Evolutionary conservation across 768 basidiomycete species (phyloP).

Genomic region (Suillus luteus): DNA sequence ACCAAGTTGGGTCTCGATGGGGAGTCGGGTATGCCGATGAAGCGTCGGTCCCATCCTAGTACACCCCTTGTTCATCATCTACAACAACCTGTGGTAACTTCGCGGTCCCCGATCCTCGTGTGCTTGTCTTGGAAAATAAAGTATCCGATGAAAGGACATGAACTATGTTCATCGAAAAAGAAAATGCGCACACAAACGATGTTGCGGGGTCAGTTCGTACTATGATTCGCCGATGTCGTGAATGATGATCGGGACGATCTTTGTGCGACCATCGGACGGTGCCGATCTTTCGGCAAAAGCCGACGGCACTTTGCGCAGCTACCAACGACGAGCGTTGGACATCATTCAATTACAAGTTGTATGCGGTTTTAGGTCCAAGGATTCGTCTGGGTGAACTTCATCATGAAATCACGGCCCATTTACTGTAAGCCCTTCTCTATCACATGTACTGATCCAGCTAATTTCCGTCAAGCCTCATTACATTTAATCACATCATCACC

Average conservation of each 20-base stretch:
- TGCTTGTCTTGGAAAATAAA: background rate
- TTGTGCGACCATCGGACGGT: background rate
- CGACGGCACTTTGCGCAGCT: conserved; percentile 1
- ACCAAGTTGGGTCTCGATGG: background rate
- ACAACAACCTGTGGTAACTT: conserved; percentile 1
- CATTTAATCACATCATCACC: background rate
- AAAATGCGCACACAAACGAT: background rate
- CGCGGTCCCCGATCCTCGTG: background rate
- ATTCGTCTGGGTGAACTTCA: background rate
- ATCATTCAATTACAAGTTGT: background rate
- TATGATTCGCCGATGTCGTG: background rate
- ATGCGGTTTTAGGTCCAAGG: background rate
- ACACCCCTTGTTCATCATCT: background rate
- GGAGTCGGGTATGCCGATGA: background rate
- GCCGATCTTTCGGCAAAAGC: background rate
- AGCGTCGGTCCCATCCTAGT: background rate
- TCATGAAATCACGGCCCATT: background rate
- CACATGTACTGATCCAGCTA: background rate
- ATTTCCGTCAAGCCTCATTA: background rate
- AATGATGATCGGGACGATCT: background rate
- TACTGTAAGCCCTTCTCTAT: background rate
- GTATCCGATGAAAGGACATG: background rate
- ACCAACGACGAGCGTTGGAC: background rate
- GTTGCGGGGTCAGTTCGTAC: background rate
- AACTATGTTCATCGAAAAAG: background rate